phyloP scores from a whole-genome alignment of 805 yeast genomes.

The Wickerhamiella lipophila region DNA sequence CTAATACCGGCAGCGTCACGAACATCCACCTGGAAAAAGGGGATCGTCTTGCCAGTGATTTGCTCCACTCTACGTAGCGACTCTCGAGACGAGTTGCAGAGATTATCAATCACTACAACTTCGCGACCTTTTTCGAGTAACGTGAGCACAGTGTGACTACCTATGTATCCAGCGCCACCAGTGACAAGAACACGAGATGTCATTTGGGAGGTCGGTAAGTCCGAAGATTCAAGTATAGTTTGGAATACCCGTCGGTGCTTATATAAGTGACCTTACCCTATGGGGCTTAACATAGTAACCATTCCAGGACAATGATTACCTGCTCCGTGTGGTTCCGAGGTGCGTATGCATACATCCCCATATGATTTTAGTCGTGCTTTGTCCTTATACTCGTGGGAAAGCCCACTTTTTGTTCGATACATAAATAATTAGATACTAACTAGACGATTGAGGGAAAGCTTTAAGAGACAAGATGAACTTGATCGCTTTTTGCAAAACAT shows the following conservation, averaged over 20 bases:
- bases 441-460: too few relatives aligned
- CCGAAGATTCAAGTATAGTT: not conserved
- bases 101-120: constrained; percentile 62
- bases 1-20: constrained; percentile 38
- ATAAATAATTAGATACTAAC: too few relatives aligned
- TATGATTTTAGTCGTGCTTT: too few relatives aligned
- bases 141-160: constrained; percentile 63
- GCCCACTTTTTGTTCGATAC: too few relatives aligned
- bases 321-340: too few relatives aligned
- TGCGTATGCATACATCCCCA: too few relatives aligned
- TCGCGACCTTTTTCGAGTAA: constrained; percentile 48
- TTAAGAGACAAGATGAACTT: too few relatives aligned
- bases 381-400: too few relatives aligned
- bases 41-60: constrained; percentile 35
- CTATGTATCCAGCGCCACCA: constrained; percentile 82
- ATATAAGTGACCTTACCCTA: too few relatives aligned
- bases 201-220: not conserved
- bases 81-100: constrained; percentile 53
- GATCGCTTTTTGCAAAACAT: too few relatives aligned
- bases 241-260: not conserved
- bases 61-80: constrained; percentile 51
- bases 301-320: too few relatives aligned
- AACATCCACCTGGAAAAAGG: constrained; percentile 49
- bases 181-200: constrained; percentile 42
- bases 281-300: too few relatives aligned